These are phyloP conservation scores for Parachlorella kessleri DNA, from an alignment of 139 green algal species.

Conservation along the genomic window DNA sequence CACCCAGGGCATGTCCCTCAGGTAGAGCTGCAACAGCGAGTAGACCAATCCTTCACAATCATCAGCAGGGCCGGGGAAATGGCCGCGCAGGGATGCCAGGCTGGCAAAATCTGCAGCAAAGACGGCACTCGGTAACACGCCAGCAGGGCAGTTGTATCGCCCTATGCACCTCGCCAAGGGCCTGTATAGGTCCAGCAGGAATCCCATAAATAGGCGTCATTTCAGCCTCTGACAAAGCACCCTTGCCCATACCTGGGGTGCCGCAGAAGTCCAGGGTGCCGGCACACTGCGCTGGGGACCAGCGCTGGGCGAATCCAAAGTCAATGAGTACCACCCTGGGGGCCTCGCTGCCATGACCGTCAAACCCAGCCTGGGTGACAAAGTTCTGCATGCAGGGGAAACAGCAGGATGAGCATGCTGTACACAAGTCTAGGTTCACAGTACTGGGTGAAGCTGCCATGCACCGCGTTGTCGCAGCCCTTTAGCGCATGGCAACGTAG, in stretches of 20 bases:
- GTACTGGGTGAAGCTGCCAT: no score
- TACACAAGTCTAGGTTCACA: no score
- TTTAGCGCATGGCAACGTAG: no score
- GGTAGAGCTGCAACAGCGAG: slow-evolving; percentile 40
- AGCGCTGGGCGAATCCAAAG: slow-evolving; percentile 27
- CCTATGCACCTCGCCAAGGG: no score
- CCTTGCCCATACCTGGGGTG: slow-evolving; percentile 1
- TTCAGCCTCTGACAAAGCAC: no score
- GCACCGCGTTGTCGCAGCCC: no score
- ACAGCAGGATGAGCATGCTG: no score
- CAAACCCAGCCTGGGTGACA: neutral
- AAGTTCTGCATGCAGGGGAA: neutral
- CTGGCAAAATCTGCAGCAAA: slow-evolving; percentile 44
- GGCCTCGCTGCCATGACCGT: neutral
- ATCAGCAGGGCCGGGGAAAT: slow-evolving; percentile 27
- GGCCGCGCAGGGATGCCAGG: slow-evolving; percentile 16
- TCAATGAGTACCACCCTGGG: slow-evolving; percentile 24
- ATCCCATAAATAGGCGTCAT: no score
- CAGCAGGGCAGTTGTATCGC: no score
- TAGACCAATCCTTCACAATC: slow-evolving; percentile 58
- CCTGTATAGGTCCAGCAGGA: no score
- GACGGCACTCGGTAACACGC: no score
- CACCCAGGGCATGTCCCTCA: slow-evolving; percentile 31
- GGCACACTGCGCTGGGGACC: no score
- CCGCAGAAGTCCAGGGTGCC: slow-evolving; percentile 19